Evolutionary conservation across 208 protist species (phyloP).

Genomic region (Trypanosoma congolense): DNA sequence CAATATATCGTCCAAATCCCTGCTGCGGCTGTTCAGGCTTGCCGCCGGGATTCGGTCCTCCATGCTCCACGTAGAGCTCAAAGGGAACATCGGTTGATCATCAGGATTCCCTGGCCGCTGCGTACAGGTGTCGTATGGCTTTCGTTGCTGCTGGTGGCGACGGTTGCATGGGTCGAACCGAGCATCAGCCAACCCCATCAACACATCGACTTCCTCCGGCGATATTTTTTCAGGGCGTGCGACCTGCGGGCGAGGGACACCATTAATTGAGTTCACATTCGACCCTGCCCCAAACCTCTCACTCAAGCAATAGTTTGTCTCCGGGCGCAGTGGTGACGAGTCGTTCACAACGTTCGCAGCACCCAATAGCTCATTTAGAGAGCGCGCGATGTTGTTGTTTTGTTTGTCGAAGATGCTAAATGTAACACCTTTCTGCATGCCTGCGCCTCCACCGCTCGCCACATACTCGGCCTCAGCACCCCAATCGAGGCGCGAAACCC

Average conservation of each 20-base stretch:
- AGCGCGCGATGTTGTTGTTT: background rate
- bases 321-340: slow-evolving; percentile 11
- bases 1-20: background rate
- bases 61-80: background rate
- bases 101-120: background rate
- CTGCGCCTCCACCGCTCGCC: background rate
- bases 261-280: background rate
- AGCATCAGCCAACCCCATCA: background rate
- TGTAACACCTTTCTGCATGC: background rate
- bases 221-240: background rate
- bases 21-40: background rate
- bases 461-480: background rate
- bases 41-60: background rate
- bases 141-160: background rate
- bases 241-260: slow-evolving; percentile 4
- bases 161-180: background rate
- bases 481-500: background rate
- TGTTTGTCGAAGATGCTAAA: no score
- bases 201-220: slow-evolving; percentile 2
- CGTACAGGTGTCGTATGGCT: background rate
- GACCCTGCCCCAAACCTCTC: background rate
- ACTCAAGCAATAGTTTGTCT: background rate
- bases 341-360: slow-evolving; percentile 10
- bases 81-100: background rate
- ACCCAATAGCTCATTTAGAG: slow-evolving; percentile 11